Evolutionary conservation across 2,329 filamentous ascomycete species (phyloP).

Genomic region (Sclerotiophoma versabilis): DNA sequence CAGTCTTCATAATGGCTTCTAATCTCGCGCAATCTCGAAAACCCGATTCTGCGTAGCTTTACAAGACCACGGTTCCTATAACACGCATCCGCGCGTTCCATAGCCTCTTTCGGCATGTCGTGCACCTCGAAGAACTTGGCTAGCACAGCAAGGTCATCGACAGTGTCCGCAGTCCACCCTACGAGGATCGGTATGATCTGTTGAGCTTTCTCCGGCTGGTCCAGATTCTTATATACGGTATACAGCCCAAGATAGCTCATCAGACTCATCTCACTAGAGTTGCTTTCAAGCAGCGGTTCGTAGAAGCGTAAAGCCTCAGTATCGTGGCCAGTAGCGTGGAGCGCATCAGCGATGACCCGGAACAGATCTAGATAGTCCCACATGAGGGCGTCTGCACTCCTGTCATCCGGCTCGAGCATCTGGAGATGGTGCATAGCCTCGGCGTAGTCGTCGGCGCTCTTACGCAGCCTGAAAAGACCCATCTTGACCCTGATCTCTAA

Average conservation of each 20-base stretch:
- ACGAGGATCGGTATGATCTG: constrained; percentile 78
- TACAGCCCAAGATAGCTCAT: constrained; percentile 47
- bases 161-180: constrained; percentile 72
- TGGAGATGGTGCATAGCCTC: constrained; percentile 72
- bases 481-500: constrained; percentile 84
- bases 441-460: constrained; percentile 65
- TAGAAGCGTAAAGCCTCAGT: constrained; percentile 67
- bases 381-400: constrained; percentile 58
- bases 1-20: constrained; percentile 34
- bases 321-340: constrained; percentile 60
- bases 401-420: constrained; percentile 72
- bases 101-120: constrained; percentile 65
- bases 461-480: constrained; percentile 79
- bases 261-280: constrained; percentile 35
- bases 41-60: constrained; percentile 54
- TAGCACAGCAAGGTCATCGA: constrained; percentile 79
- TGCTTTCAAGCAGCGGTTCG: constrained; percentile 52
- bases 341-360: constrained; percentile 70
- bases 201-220: constrained; percentile 73
- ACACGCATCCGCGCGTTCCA: constrained; percentile 66
- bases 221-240: constrained; percentile 71
- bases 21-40: constrained; percentile 40
- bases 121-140: constrained; percentile 81
- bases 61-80: constrained; percentile 66
- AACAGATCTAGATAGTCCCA: constrained; percentile 80